Base-by-base conservation (phyloP, 2,329 filamentous ascomycete species). In the Aspergillus hortae region DNA sequence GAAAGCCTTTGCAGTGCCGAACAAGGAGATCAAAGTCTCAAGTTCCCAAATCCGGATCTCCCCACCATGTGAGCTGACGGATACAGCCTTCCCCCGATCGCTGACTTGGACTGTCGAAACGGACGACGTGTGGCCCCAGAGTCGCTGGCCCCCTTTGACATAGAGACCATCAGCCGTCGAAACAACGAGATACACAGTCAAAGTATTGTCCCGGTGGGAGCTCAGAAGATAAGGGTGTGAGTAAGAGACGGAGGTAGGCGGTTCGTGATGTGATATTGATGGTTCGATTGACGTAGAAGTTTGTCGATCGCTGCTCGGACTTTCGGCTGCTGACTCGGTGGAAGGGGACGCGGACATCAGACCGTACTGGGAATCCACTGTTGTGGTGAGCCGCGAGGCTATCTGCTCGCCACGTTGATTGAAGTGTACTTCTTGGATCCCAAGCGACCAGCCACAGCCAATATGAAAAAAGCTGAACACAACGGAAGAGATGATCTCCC, bases 61-160 rank as follows among this genome's bases (percentile, higher is more conserved):
- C 52, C 87, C 85, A 25, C 90, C 91, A n/a, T 84, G 79, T 17
- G 80, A 80, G 70, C 89, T 94, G 46, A 96, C 87, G n/a, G 90
- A 95, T 4, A 96, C 89, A 0, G 91, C 92, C 69, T 92, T 95
- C 15, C 91, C 91, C 35, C 88, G 83, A 42, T 88, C 83, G 15
- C 89, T 92, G 49, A 96, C 89, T 63, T 95, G 87, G 6, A 89
- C 90, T 30, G 89, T 87, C 45, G 89, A 90, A 32, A 96, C 90
- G 3, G 89, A 89, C 1, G 91, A 95, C 0, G 92, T 96, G 66
- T 96, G 92, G 6, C 92, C 92, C 89, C 90, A 96, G 5, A 96
- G 81, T 25, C 90, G 81, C 57, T 85, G 86, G 1, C 88, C 89
- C 0, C 84, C 74, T 35, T 88, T 87, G 50, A 96, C 85, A 1